Base-by-base conservation (phyloP, 2,329 filamentous ascomycete species). In the Aspergillus sp. region DNA sequence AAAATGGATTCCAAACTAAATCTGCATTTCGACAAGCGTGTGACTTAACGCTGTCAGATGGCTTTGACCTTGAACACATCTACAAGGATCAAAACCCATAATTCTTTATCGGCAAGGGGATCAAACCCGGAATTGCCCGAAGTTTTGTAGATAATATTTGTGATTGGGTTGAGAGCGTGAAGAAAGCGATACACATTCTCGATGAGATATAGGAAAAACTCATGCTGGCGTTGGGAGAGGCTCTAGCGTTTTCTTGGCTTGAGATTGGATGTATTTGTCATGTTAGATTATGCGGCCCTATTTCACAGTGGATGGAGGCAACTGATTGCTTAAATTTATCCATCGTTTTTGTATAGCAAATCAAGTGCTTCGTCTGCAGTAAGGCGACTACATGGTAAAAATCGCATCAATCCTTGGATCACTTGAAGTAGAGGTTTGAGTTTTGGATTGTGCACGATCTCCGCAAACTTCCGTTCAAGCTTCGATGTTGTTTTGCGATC, bases 371-470 rank as follows among this genome's bases (percentile, higher is more conserved):
- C n/a, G n/a, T n/a, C n/a, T 41, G 52, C 49, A 44, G 47, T 46
- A n/a, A 58, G 33, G 26, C 57, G 50, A 50, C 43, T 53, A n/a
- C 48, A 55, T 12, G 54, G 57, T 41, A 53, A 28, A 40, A 59
- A 54, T 46, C 48, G 41, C 52, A 59, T 57, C 45, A 58, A 51
- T 47, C 51, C 50, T 48, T 51, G 45, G 33, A 49, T 55, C 7
- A 58, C 52, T n/a, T n/a, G 29, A 34, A 51, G 40, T 34, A 59
- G 50, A 46, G 44, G 48, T 27, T 43, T 7, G 29, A 55, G 48
- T 12, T 35, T 38, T 48, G 50, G 50, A 49, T 57, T 29, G 7
- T 39, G 38, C 27, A 48, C 46, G 9, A n/a, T 29, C 27, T 35
- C 45, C 28, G 42, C 40, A 44, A 58, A 57, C 33, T 50, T 54